phyloP scores from a whole-genome alignment of 169 alveolate species.

The Cytauxzoon felis region DNA sequence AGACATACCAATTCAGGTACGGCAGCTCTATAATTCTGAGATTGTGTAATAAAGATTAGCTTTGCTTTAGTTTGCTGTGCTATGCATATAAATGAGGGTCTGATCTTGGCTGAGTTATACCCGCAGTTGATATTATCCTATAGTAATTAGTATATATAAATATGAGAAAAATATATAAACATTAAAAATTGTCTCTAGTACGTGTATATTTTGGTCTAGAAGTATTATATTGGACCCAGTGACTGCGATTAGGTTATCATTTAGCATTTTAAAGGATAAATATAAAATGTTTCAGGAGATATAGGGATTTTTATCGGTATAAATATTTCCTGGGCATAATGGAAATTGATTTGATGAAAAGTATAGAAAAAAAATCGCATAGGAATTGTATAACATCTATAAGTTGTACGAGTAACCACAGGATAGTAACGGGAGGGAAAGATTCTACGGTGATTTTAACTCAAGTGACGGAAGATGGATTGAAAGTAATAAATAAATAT shows the following conservation, averaged over 20 bases:
- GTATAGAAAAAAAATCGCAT: constrained; percentile 34
- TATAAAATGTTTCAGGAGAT: too few species aligned
- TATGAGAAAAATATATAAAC: not conserved
- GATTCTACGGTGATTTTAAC: constrained; percentile 51
- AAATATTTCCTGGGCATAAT: too few species aligned
- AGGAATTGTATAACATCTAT: constrained; percentile 52
- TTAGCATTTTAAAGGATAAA: too few species aligned
- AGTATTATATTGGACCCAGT: constrained; percentile 26
- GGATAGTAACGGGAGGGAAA: constrained; percentile 53
- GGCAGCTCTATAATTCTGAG: constrained; percentile 41
- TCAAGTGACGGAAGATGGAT: constrained; percentile 22
- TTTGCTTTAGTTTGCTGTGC: constrained; percentile 51
- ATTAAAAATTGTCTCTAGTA: constrained; percentile 20
- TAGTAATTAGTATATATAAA: not conserved
- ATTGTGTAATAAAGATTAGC: constrained; percentile 25
- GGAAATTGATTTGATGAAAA: not conserved
- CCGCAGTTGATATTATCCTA: constrained; percentile 43
- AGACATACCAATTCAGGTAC: constrained; percentile 54
- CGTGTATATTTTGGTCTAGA: constrained; percentile 34
- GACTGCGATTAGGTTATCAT: constrained; percentile 42
- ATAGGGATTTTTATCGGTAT: too few species aligned
- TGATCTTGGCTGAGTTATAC: too few species aligned
- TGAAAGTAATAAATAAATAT: constrained; percentile 4
- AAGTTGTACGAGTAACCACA: constrained; percentile 4
- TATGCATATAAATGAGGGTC: constrained; percentile 15